Base-by-base conservation (phyloP, 1,284 basidiomycete species). In the Trichosporon sp. region DNA sequence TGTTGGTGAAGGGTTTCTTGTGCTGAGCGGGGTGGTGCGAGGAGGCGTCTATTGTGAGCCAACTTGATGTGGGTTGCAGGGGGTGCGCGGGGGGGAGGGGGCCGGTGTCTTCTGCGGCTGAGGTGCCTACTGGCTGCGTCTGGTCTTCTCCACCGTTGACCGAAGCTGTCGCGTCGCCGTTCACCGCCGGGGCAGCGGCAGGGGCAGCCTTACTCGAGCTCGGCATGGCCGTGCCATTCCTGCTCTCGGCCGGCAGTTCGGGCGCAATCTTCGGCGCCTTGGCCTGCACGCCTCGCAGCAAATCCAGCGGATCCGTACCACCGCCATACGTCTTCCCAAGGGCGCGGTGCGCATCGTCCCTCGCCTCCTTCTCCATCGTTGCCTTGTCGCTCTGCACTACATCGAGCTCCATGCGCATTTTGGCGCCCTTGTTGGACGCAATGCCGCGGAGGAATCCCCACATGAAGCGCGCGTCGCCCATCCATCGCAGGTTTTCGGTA, bases 391-490 rank as follows among this genome's bases (percentile, higher is more conserved):
- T 78, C 68, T 89, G 86, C 3, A 83, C 86, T 9, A 87, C 83
- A 71, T 90, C 91, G 73, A 91, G 85, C 9, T 85, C 87, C 5
- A 95, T 76, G 58, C 87, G 85, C 68, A 90, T 83, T 21, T 87
- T 86, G 72, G 87, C 89, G n/a, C 84, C 78, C 71, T 86, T 88
- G 71, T 85, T 86, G 56, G 81, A 82, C n/a, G 87, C 72, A 10
- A 92, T 87, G 71, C 89, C 91, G 60, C 87, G 84, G 1, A 97
- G 73, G 75, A 88, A 89, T 3, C 95, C 94, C 60, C 88, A 82
- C n/a, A 90, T 75, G 80, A 98, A 99, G 1, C 95, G 88, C 8
- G 86, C 83, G 75, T 93, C 90, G n/a, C 95, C 95, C 86, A 99
- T 88, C 87, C 92, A 96, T 3, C 95, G 86, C 54, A 95, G 78